phyloP scores from a whole-genome alignment of 163 green algal species.

The Coccomyxa subellipsoidea region DNA sequence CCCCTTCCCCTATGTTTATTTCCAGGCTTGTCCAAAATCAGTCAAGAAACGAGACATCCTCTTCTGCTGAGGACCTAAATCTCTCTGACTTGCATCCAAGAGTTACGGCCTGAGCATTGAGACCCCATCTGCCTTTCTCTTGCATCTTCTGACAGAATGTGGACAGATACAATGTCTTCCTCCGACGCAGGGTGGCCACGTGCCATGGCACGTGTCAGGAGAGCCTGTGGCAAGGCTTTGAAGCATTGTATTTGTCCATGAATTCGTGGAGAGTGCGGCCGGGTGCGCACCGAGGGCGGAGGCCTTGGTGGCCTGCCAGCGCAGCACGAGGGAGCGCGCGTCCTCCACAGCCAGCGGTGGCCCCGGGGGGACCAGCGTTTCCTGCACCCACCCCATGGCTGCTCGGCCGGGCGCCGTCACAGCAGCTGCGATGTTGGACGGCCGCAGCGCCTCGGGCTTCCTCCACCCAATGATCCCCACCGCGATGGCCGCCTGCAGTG shows the following conservation, averaged over 20 bases:
- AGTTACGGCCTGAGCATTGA: no score
- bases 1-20: neutral
- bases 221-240: no score
- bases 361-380: neutral
- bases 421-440: neutral
- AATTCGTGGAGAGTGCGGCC: neutral
- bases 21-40: no score
- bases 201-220: no score
- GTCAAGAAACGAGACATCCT: no score
- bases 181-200: no score
- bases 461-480: neutral
- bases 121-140: no score
- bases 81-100: no score
- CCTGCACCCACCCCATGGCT: neutral
- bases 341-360: neutral
- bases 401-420: neutral
- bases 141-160: no score
- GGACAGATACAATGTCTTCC: no score
- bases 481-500: neutral
- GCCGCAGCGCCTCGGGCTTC: neutral
- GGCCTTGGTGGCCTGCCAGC: conserved; percentile 1
- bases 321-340: neutral
- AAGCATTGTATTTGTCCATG: no score
- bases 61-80: no score
- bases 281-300: neutral